These are phyloP conservation scores for Juncus inflexus DNA, from an alignment of 176 grass and related monocot genomes.

Conservation along the genomic window DNA sequence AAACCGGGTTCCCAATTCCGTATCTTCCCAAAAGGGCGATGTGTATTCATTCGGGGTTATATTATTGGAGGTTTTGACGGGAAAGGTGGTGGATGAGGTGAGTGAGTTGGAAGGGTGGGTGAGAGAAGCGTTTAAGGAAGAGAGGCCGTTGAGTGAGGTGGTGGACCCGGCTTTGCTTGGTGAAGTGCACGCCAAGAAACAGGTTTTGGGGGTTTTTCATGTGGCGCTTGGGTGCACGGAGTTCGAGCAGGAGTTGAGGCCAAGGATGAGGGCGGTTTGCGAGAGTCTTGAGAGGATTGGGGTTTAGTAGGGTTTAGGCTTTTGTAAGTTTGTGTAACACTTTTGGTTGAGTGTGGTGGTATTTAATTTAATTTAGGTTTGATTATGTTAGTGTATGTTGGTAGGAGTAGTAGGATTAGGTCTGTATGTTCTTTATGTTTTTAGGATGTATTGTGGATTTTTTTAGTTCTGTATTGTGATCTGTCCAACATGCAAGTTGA, in stretches of 20 bases:
- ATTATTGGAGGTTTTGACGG: slow-evolving; percentile 83
- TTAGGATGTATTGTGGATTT: no score
- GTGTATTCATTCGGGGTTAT: slow-evolving; percentile 88
- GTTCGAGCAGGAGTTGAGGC: slow-evolving; percentile 66
- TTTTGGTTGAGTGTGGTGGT: no score
- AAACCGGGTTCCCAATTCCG: slow-evolving; percentile 40
- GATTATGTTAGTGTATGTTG: no score
- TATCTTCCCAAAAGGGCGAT: slow-evolving; percentile 75
- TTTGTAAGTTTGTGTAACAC: neutral
- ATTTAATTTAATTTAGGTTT: no score
- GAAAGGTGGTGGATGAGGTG: slow-evolving; percentile 28
- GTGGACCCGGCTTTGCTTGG: slow-evolving; percentile 85
- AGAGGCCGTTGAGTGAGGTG: slow-evolving; percentile 91
- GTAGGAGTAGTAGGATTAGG: no score
- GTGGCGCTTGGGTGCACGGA: slow-evolving; percentile 91
- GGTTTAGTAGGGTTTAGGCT: neutral
- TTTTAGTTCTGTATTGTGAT: no score
- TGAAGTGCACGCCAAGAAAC: slow-evolving; percentile 98
- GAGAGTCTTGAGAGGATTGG: slow-evolving; percentile 80
- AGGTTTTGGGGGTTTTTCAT: slow-evolving; percentile 91
- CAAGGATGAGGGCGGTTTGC: slow-evolving; percentile 70
- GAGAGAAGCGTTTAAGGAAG: slow-evolving; percentile 80
- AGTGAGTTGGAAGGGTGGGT: slow-evolving; percentile 83
- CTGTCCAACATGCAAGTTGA: no score
- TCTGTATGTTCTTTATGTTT: no score